Evolutionary conservation across 768 basidiomycete species (phyloP), one percentile per base, ranked within the genome.

Genomic region (Imleria badia): DNA sequence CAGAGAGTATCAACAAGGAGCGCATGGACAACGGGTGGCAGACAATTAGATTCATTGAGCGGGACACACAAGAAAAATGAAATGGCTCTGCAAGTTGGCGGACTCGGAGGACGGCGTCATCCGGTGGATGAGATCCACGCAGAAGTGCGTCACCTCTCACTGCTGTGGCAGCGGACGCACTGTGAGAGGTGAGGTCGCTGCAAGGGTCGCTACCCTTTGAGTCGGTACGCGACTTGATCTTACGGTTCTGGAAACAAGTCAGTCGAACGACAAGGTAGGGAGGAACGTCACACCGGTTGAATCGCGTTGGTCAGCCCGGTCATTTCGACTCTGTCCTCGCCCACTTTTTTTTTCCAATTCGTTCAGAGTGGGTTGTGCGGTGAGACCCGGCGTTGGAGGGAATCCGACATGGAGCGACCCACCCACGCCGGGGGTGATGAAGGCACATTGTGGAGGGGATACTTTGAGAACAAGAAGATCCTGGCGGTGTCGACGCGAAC

Each of bases 321-420:
- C 31, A 83, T 64, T 61, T 82, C 82, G 29, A 83, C 81, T 52
- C 77, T 73, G 69, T 81, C 74, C 59, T 81, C 81, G 30, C 83
- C 80, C 12, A 82, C n/a, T n/a, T n/a, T n/a, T n/a, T 35, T 63
- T 67, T 59, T 81, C 79, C 47, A 81, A 67, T 59, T 70, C 56
- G 35, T 74, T 83, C 48, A 81, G 74, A 4, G 73, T 66, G 14
- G 81, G 80, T 26, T 72, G 72, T n/a, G 81, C 76, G 26, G 65
- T 72, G 5, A 61, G 62, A 9, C 62, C 61, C 17, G n/a, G 34
- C 33, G 22, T 2, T 23, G 47, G 38, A n/a, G n/a, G n/a, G n/a
- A n/a, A n/a, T n/a, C 5, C 23, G 23, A 19, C 4, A 26, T n/a
- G 20, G 48, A 53, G 41, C 20, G 48, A 66, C 76, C 68, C 55